Conservation (phyloP, 768 basidiomycete genomes). For the Lactarius sp. region DNA sequence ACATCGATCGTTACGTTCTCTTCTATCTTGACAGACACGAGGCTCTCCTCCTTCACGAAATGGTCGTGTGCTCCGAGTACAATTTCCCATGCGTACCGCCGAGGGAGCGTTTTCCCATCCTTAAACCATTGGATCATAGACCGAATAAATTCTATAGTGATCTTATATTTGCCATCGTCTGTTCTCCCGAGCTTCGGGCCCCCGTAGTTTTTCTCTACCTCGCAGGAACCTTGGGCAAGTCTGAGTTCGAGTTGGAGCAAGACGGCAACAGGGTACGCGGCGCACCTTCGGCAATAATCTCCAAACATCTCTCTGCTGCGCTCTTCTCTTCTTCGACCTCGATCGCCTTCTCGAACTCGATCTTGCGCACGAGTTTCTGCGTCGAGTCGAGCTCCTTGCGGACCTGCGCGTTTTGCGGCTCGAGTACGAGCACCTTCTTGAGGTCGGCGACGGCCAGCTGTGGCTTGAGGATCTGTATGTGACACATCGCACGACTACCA, state of each 20-base stretch:
- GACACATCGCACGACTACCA: conserved; percentile 77
- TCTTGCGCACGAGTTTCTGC: conserved; percentile 83
- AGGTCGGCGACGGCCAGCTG: conserved; percentile 85
- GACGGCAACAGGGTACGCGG: background rate
- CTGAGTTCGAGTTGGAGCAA: background rate
- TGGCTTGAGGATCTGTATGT: conserved; percentile 85
- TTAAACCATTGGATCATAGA: conserved; percentile 92
- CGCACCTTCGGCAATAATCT: conserved; percentile 76
- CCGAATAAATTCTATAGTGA: conserved; percentile 74
- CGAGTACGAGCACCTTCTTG: conserved; percentile 74
- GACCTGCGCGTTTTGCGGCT: conserved; percentile 81
- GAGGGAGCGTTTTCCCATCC: conserved; percentile 85
- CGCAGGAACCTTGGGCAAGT: conserved; percentile 57
- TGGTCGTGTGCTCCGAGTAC: conserved; percentile 76
- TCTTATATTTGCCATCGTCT: conserved; percentile 62
- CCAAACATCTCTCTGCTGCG: conserved; percentile 65
- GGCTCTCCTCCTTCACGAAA: conserved; percentile 71
- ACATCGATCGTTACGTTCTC: conserved; percentile 85
- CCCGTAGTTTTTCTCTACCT: conserved; percentile 64
- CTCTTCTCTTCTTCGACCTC: conserved; percentile 86
- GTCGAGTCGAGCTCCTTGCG: conserved; percentile 79
- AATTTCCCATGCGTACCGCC: conserved; percentile 94
- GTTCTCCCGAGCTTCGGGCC: conserved; percentile 66
- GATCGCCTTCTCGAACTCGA: conserved; percentile 96
- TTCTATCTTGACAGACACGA: conserved; percentile 70